A percentile compares a stretch with the other conserved stretches of the same genome.
Conservation (phyloP, 163 green algal genomes). For the Smithsoniella earleae region DNA sequence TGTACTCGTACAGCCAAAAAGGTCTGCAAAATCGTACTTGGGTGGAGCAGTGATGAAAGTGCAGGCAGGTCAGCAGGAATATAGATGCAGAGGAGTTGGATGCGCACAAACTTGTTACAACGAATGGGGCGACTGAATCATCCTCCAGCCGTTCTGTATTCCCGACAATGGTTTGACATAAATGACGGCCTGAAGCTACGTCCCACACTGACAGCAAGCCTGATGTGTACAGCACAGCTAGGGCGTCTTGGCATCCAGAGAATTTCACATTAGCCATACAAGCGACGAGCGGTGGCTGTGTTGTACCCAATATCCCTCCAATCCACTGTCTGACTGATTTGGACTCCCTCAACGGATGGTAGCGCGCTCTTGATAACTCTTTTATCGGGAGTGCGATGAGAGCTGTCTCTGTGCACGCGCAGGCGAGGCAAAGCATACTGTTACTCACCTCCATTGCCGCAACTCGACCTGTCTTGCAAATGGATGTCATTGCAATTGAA, state of each 20-base stretch:
- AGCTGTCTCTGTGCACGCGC: neutral
- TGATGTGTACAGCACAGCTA: conserved; percentile 6
- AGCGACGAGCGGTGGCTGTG: neutral
- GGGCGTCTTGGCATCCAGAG: neutral
- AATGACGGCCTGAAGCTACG: neutral
- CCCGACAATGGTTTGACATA: conserved; percentile 2
- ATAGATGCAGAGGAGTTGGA: too few species aligned
- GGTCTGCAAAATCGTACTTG: too few species aligned
- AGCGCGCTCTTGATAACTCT: neutral
- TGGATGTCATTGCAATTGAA: neutral
- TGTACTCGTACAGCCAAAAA: too few species aligned
- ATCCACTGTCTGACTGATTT: conserved; percentile 5
- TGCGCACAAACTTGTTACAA: too few species aligned
- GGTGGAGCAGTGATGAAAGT: too few species aligned
- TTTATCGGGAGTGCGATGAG: neutral
- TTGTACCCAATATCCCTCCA: neutral
- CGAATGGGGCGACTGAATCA: too few species aligned
- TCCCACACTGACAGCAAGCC: conserved; percentile 10
- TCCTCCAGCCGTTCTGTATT: too few species aligned
- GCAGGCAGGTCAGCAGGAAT: too few species aligned
- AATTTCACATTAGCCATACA: neutral
- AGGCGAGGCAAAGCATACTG: neutral
- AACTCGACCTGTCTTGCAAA: neutral
- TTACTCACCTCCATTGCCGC: neutral
- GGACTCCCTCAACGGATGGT: neutral